A percentile compares a stretch with the other conserved stretches of the same genome.
phyloP scores from a whole-genome alignment of 768 basidiomycete genomes.

The Russula virescens region DNA sequence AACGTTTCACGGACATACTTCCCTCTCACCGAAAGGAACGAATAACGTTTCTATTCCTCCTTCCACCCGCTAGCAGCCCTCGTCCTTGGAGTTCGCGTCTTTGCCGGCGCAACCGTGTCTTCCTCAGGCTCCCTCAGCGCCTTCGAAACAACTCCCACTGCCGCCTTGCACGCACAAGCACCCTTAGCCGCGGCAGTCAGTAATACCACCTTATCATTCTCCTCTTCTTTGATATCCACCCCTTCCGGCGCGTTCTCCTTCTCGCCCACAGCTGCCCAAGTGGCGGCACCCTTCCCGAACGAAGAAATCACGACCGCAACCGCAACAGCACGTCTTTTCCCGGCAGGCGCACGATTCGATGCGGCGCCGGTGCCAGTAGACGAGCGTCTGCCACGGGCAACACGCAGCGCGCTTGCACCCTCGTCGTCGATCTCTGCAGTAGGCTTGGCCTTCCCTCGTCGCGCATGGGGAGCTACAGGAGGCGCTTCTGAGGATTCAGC shows the following conservation, averaged over 20 bases:
- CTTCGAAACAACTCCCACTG: conserved; percentile 9
- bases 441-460: conserved; percentile 15
- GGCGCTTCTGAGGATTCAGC: conserved; percentile 17
- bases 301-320: background rate
- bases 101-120: conserved; percentile 12
- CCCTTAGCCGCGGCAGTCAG: background rate
- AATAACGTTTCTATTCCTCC: background rate
- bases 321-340: conserved; percentile 6
- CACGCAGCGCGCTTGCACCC: conserved; percentile 7
- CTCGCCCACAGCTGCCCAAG: conserved; percentile 10
- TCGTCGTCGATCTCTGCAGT: conserved; percentile 11
- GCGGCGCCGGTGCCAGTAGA: conserved; percentile 17
- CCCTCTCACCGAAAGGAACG: background rate
- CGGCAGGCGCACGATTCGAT: conserved; percentile 5
- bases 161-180: conserved; percentile 12
- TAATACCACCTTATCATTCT: conserved; percentile 1
- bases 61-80: conserved; percentile 17
- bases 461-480: background rate
- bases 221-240: conserved; percentile 10
- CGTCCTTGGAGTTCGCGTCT: conserved; percentile 24
- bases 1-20: background rate
- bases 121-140: conserved; percentile 23
- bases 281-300: conserved; percentile 1
- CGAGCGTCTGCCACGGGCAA: conserved; percentile 24
- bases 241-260: conserved; percentile 35